phyloP scores from a whole-genome alignment of 352 stramenopile genomes.

The Phytophthora pini region DNA sequence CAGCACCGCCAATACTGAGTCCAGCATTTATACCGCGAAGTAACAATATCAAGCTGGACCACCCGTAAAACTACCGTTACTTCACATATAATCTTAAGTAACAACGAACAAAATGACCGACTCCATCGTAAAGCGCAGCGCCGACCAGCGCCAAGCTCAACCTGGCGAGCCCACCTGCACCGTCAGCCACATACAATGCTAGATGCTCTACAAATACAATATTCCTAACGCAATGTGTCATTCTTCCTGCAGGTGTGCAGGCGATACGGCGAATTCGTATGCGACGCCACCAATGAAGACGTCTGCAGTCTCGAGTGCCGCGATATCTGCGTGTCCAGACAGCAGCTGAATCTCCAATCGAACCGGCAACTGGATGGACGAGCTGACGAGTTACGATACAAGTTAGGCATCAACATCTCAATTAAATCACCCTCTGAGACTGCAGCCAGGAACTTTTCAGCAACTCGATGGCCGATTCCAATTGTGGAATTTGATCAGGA shows the following conservation, averaged over 20 bases:
- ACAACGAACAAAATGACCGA: constrained; percentile 10
- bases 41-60: constrained; percentile 6
- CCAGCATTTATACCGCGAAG: constrained; percentile 8
- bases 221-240: background rate
- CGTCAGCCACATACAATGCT: constrained; percentile 28
- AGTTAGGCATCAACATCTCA: constrained; percentile 43
- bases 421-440: background rate
- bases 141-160: constrained; percentile 41
- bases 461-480: constrained; percentile 7
- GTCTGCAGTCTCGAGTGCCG: constrained; percentile 86
- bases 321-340: constrained; percentile 44
- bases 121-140: constrained; percentile 32
- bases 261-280: constrained; percentile 82
- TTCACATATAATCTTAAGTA: constrained; percentile 3
- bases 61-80: background rate
- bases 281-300: constrained; percentile 82
- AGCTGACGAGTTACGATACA: constrained; percentile 30
- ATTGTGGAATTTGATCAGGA: constrained; percentile 40
- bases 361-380: constrained; percentile 6
- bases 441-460: background rate
- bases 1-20: constrained; percentile 1
- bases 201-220: background rate
- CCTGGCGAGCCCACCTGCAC: constrained; percentile 52
- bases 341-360: constrained; percentile 1
- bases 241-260: constrained; percentile 55